Base-by-base conservation (phyloP, 208 protist species). In the Trypanosoma rangeli region DNA sequence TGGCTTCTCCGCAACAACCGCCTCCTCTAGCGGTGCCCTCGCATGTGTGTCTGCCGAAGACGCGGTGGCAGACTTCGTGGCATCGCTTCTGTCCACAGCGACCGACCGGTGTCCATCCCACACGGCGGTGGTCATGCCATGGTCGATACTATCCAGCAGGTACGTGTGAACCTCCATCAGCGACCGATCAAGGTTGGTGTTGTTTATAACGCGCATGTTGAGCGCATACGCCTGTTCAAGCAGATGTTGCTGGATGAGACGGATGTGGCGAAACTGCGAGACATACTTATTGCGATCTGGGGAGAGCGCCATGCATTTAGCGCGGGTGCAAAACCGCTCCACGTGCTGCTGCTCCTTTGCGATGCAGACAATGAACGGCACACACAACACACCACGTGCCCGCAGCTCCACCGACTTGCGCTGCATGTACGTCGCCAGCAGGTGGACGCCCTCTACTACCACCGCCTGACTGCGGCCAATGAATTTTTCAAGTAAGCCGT, bases 141-240 rank as follows among this genome's bases (percentile, higher is more conserved):
- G 59, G 66, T 89, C 82, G 64, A 90, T 76, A 52, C 64, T 60
- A 39, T 90, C 78, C 55, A 97, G 81, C n/a, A 96, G 75, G 0
- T 76, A 70, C 33, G 60, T 67, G 64, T 97, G 93, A 44, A 96
- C 69, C 13, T 82, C 55, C 15, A 87, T 84, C 15, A 97, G 70
- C 28, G 89, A 94, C 59, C 87, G 80, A 68, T 98, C 95, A 3
- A 97, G 74, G 72, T 94, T 97, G 1, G 91, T 97, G 76, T 97
- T 97, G 56, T 95, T 86, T 28, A 98, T 79, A 48, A 87, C 80
- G 49, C 83, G 79, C 20, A 96, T 76, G 24, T 78, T 64, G 58
- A 78, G 31, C 46, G 67, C 62, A 49, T 72, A 73, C 24, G 83
- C 84, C 63, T 73, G 68, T 56, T 82, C 58, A 63, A 71, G 78